Base-by-base conservation (phyloP, 257 asterid species). In the Primulina eburnea region DNA sequence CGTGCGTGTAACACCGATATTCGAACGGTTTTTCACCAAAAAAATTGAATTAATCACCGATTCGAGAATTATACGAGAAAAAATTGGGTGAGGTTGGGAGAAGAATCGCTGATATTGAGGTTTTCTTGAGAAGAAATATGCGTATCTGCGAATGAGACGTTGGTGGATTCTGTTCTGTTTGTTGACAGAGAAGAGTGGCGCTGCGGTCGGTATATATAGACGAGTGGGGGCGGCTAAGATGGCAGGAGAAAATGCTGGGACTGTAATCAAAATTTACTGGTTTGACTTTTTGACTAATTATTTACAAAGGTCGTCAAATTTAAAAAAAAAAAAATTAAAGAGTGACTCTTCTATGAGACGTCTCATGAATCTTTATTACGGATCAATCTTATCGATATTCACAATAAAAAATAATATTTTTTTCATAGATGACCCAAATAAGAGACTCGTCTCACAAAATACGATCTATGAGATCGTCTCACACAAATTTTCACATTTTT, bases 101-200 rank as follows among this genome's bases (percentile, higher is more conserved):
- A 67, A 60, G 29, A 55, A 5, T 33, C 18, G 71, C 43, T 63
- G 38, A 56, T 56, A 29, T 5, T 50, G 75, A 18, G 35, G 35
- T 8, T 69, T 52, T 30, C 30, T 10, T 24, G 68, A 59, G 73
- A 40, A 69, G 70, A 55, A 20, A 78, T 64, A 53, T 73, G 77
- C 77, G 85, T 77, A 76, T 80, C 73, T 79, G 76, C 80, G 81
- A 77, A 76, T 77, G 78, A 77, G 82, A 78, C 82, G 87, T 73
- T 73, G 82, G 78, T 52, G 61, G 65, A 57, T 74, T 71, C 65
- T 71, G 62, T 74, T 71, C 65, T 71, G 62, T 65, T 60, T 26
- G 77, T 68, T 65, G 87, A 82, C 63, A 47, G 86, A 75, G 57
- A 71, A 72, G 59, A 38, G 65, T 26, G 58, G 68, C 26, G 73